Evolutionary conservation across 805 yeast species (phyloP), one percentile per base, ranked within the genome.

Genomic region (Tetrapisispora nanseiensis): DNA sequence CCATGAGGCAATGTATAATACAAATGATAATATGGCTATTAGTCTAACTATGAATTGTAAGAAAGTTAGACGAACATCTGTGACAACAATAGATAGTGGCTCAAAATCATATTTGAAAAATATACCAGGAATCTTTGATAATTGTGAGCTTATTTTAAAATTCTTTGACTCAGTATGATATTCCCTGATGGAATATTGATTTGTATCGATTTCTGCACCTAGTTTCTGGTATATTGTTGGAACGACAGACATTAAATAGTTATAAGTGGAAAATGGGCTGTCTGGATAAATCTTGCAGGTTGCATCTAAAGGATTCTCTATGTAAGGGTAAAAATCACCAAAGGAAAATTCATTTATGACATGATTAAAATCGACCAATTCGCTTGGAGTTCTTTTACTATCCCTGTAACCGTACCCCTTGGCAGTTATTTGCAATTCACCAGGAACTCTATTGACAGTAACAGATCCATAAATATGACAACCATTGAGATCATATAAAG

Each of bases 21-120:
- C 62, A 11, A 97, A 96, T 12, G 97, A 95, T 18, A 80, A 57
- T 12, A 90, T 81, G 3, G 95, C 89, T 7, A 82, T 81, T 38
- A 89, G 63, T 50, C 89, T 74, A 10, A 86, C 76, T 8, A 86
- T 64, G 62, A 90, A 90, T 52, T 81, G 85, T 33, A 78, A 57
- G 57, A 90, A 90, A 4, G 90, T 72, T 32, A 90, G 68, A 48
- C 97, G 71, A 41, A 65, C 69, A 55, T 90, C 97, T 21, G 69
- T 70, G 18, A 87, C 71, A 3, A 75, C 62, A 51, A 92, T 70
- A 36, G 79, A 74, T 33, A 92, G 75, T 4, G 97, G 90, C 54
- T 92, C 97, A 58, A 92, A 86, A 50, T 86, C 86, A 60, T 89
- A 90, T 43, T 74, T 76, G 66, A 92, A 76, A 54, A 74, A 83